Conservation (phyloP, 257 asterid species). For the Schizonepeta tenuifolia region DNA sequence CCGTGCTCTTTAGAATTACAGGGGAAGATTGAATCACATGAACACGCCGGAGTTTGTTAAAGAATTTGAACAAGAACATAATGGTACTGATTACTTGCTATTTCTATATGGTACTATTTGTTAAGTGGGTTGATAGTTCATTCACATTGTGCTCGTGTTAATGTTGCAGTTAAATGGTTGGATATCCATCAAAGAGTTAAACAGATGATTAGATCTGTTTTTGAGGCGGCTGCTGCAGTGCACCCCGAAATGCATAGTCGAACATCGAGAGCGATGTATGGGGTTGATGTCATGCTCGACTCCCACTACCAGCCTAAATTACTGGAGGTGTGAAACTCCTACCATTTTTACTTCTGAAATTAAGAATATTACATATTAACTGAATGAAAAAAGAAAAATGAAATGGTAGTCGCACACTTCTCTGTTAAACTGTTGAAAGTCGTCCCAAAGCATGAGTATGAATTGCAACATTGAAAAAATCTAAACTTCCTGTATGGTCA, state of each 20-base stretch:
- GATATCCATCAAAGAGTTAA: slow-evolving; percentile 78
- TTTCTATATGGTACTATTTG: slow-evolving; percentile 7
- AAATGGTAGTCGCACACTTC: neutral
- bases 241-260: slow-evolving; percentile 94
- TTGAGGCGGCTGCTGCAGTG: slow-evolving; percentile 82
- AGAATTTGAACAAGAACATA: slow-evolving; percentile 87
- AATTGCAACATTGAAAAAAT: neutral
- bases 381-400: neutral
- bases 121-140: neutral
- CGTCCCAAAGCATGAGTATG: neutral
- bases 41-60: slow-evolving; percentile 72
- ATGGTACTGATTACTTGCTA: slow-evolving; percentile 52
- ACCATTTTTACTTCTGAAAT: neutral
- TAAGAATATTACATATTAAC: slow-evolving; percentile 6
- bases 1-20: slow-evolving; percentile 65
- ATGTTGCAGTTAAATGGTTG: slow-evolving; percentile 81
- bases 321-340: slow-evolving; percentile 63
- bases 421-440: neutral
- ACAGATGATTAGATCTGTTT: slow-evolving; percentile 78
- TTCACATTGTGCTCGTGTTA: slow-evolving; percentile 15
- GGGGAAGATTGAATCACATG: slow-evolving; percentile 87
- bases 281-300: slow-evolving; percentile 95
- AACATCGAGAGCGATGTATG: slow-evolving; percentile 93
- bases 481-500: neutral
- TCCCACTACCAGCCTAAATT: slow-evolving; percentile 72